Evolutionary conservation across 768 basidiomycete species (phyloP).

Genomic region (Lactarius sanguifluus): DNA sequence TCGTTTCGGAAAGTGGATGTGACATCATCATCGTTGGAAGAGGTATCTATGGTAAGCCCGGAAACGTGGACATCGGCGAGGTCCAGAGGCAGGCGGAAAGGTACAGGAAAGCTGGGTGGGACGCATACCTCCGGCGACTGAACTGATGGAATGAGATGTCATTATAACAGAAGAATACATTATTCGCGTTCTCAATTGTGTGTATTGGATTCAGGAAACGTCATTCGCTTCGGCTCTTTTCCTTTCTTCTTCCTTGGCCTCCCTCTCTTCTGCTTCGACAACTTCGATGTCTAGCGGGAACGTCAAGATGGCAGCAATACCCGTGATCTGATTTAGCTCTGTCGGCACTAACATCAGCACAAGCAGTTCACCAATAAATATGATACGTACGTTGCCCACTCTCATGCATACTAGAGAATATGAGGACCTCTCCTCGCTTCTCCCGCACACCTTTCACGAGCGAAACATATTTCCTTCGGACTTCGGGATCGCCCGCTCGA

Average conservation of each 20-base stretch:
- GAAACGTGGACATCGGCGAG: slow-evolving; percentile 45
- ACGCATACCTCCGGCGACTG: slow-evolving; percentile 65
- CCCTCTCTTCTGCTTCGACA: slow-evolving; percentile 88
- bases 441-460: slow-evolving; percentile 87
- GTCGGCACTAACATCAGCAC: slow-evolving; percentile 15
- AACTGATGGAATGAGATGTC: background rate
- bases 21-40: slow-evolving; percentile 98
- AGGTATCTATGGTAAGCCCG: slow-evolving; percentile 79
- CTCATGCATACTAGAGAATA: slow-evolving; percentile 99
- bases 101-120: slow-evolving; percentile 87
- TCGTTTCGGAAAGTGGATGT: slow-evolving; percentile 76
- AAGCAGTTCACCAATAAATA: background rate
- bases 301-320: slow-evolving; percentile 92
- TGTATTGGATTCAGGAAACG: background rate
- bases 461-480: slow-evolving; percentile 79
- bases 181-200: background rate
- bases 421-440: slow-evolving; percentile 90
- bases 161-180: slow-evolving; percentile 1
- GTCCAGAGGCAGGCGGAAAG: slow-evolving; percentile 73
- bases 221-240: slow-evolving; percentile 21
- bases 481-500: slow-evolving; percentile 75
- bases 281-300: slow-evolving; percentile 96
- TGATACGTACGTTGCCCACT: slow-evolving; percentile 87
- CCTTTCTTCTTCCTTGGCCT: slow-evolving; percentile 53
- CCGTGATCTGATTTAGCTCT: slow-evolving; percentile 97